A percentile compares a stretch with the other conserved stretches of the same genome.
phyloP scores from a whole-genome alignment of 2,329 filamentous ascomycete genomes.

The Biscogniauxia marginata region DNA sequence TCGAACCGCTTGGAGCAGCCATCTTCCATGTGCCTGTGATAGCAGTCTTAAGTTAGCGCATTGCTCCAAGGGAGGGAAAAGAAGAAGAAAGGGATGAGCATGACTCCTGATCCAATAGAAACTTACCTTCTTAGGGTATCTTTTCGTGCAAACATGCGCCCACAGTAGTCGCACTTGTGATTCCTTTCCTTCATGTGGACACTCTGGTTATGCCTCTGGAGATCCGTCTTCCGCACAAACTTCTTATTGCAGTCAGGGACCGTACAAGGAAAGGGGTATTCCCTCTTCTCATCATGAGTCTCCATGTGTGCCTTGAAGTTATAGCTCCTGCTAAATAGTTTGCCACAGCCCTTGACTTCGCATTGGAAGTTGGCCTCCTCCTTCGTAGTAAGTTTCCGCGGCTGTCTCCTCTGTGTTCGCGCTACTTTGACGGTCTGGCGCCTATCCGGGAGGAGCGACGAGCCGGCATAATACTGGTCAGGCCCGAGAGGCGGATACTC shows the following conservation, averaged over 20 bases:
- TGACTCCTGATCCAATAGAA: constrained; percentile 2
- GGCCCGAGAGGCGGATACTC: constrained; percentile 37
- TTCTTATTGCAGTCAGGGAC: constrained; percentile 66
- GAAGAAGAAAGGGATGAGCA: not conserved
- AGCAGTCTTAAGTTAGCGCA: constrained; percentile 8
- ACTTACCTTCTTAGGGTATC: constrained; percentile 77
- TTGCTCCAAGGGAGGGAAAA: not conserved
- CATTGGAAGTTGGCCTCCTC: constrained; percentile 74
- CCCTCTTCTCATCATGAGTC: constrained; percentile 72
- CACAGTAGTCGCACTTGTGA: constrained; percentile 69
- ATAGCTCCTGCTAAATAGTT: constrained; percentile 78
- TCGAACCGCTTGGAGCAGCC: constrained; percentile 70
- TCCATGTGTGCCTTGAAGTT: constrained; percentile 87
- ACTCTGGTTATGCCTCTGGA: constrained; percentile 60
- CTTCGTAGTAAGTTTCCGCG: constrained; percentile 58
- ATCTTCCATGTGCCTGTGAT: constrained; percentile 70
- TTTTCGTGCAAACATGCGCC: constrained; percentile 71
- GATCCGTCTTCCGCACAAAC: constrained; percentile 81
- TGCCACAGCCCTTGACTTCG: constrained; percentile 66
- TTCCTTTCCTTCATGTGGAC: constrained; percentile 74
- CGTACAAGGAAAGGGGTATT: constrained; percentile 68
- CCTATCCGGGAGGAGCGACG: constrained; percentile 27
- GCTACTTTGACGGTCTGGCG: constrained; percentile 29
- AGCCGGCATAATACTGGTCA: constrained; percentile 34
- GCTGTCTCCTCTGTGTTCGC: constrained; percentile 35